Conservation (phyloP, 371 early-diverging fungal genomes). For the Rhizopus arrhizus region DNA sequence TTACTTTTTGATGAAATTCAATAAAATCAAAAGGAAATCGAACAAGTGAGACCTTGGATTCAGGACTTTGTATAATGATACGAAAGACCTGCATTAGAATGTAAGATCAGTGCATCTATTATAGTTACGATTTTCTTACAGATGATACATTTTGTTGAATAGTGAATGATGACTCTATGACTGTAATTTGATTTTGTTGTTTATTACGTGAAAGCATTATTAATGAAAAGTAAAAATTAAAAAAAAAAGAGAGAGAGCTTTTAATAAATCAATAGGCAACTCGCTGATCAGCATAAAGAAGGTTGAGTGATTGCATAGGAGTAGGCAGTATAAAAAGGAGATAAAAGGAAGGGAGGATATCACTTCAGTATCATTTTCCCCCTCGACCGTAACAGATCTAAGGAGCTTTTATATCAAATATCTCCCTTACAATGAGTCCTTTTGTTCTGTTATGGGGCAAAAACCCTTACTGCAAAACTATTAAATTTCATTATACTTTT, state of each 20-base stretch:
- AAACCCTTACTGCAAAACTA: too few species aligned
- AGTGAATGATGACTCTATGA: slow-evolving; percentile 42
- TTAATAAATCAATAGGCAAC: neutral
- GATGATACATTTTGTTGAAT: slow-evolving; percentile 37
- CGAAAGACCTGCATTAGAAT: slow-evolving; percentile 44
- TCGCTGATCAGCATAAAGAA: neutral
- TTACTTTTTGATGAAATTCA: slow-evolving; percentile 63
- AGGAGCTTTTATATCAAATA: too few species aligned
- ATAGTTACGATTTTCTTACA: slow-evolving; percentile 17
- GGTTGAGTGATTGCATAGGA: neutral
- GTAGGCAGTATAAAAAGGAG: neutral
- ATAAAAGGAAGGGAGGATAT: neutral
- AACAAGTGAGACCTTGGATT: slow-evolving; percentile 51
- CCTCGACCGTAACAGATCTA: neutral
- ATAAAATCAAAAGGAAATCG: slow-evolving; percentile 64
- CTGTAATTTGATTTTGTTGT: slow-evolving; percentile 26
- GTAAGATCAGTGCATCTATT: slow-evolving; percentile 9
- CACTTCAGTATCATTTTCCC: neutral
- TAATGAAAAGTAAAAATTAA: neutral
- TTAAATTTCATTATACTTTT: too few species aligned
- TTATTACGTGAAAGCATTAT: neutral
- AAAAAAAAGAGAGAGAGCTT: neutral
- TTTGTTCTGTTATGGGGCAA: too few species aligned
- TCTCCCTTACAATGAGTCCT: too few species aligned
- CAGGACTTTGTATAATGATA: slow-evolving; percentile 50